Conservation (phyloP, 345 rosid genomes). For the Capsella bursapastoris region DNA sequence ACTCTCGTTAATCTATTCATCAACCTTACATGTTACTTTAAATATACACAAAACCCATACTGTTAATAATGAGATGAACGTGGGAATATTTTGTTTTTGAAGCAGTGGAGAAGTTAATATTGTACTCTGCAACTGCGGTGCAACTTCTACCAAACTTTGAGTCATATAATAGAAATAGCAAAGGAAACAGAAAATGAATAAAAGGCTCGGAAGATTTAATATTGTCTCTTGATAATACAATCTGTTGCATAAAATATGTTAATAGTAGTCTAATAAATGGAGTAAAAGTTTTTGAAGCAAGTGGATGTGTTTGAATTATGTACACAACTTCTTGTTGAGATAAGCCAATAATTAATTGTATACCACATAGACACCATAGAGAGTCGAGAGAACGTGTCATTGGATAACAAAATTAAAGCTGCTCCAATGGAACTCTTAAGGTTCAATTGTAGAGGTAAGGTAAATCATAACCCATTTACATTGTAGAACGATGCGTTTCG, state of each 20-base stretch:
- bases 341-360: constrained; percentile 15
- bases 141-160: constrained; percentile 39
- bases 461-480: constrained; percentile 9
- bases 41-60: constrained; percentile 27
- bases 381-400: constrained; percentile 23
- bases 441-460: neutral
- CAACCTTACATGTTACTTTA: constrained; percentile 15
- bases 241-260: neutral
- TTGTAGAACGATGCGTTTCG: constrained; percentile 3
- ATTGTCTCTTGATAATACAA: neutral
- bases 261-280: neutral
- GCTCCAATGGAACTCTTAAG: constrained; percentile 3
- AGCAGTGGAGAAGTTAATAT: constrained; percentile 9
- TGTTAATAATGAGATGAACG: constrained; percentile 23
- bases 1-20: neutral
- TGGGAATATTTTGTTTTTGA: constrained; percentile 9
- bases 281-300: neutral
- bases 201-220: neutral
- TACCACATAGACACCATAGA: neutral
- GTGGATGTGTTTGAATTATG: neutral
- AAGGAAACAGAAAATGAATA: neutral
- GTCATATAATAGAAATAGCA: neutral
- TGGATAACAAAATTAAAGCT: neutral
- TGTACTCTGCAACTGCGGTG: constrained; percentile 11
- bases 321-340: constrained; percentile 27